Base-by-base conservation (phyloP, 345 rosid species). In the Iberis pinnata region DNA sequence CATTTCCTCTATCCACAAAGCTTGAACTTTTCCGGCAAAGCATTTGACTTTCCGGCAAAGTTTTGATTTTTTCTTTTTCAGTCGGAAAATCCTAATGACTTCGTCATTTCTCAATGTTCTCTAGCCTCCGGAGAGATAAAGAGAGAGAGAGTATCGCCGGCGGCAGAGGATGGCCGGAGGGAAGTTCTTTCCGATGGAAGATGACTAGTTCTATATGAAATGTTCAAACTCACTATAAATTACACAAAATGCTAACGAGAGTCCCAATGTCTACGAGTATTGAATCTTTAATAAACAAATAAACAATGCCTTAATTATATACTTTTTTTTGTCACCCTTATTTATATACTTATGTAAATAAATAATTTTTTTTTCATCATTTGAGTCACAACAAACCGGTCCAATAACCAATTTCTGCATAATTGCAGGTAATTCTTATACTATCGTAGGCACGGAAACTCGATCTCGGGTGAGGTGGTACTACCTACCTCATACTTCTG, bases 1-100 rank as follows among this genome's bases (percentile, higher is more conserved):
- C 82, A n/a, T 95, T 81, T 64, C 95, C 98, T 58, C 64, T 53
- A 7, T 76, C 94, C 25, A 60, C 60, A 35, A 56, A 63, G 44
- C 79, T 71, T 38, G 75, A 70, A 46, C 43, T 68, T 63, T 76
- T 80, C 46, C 89, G 68, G 62, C 98, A 85, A 68, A 83, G 64
- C 98, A 88, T 89, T 66, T 22, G 56, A 43, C 38, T 32, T 41
- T 1, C 36, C 32, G 11, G 4, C 32, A 13, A 36, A 5, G 11
- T 49, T 13, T 40, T 35, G 10, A 4, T 35, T 40, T 25, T 35
- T 51, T 5, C 58, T 44, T 46, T 39, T 18, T 49, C 26, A 31
- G 49, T 50, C 16, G 8, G 49, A 36, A 40, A 42, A 29, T 15
- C 14, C 6, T 39, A 40, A 26, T 18, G 18, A 37, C 46, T 61